phyloP scores from a whole-genome alignment of 306 rosid species.

The Acmispon strigosus region DNA sequence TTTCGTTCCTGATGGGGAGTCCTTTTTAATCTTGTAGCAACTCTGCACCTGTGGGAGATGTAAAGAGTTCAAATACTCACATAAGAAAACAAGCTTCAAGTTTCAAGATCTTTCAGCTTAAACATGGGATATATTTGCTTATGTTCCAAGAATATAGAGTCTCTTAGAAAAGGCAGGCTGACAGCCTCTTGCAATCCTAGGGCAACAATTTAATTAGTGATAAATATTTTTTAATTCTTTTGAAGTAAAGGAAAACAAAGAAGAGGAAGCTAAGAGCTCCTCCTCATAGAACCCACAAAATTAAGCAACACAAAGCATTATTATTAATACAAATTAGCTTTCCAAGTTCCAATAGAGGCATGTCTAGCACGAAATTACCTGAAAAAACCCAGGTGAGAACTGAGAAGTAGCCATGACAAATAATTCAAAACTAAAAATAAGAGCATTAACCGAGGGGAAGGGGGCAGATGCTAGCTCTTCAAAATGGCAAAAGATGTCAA shows the following conservation, averaged over 20 bases:
- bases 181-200: not conserved
- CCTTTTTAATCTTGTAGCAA: conserved; percentile 49
- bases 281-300: not conserved
- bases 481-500: not conserved
- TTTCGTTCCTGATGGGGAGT: conserved; percentile 8
- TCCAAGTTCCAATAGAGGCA: not conserved
- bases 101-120: conserved; percentile 5
- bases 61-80: not conserved
- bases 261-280: not conserved
- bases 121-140: not conserved
- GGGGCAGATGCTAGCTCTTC: not conserved
- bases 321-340: not conserved
- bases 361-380: not conserved
- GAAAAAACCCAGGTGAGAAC: not conserved
- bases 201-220: not conserved
- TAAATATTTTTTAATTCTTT: not conserved
- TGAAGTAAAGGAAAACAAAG: not conserved
- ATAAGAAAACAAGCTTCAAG: conserved; percentile 4
- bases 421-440: not conserved
- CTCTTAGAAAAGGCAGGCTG: not conserved
- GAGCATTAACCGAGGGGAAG: not conserved
- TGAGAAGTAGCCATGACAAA: not conserved
- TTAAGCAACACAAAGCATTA: not conserved
- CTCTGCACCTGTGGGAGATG: conserved; percentile 48
- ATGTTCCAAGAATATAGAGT: not conserved